These are phyloP conservation scores for Glaciozyma antarctica DNA, from an alignment of 768 basidiomycete genomes.

Conservation along the genomic window DNA sequence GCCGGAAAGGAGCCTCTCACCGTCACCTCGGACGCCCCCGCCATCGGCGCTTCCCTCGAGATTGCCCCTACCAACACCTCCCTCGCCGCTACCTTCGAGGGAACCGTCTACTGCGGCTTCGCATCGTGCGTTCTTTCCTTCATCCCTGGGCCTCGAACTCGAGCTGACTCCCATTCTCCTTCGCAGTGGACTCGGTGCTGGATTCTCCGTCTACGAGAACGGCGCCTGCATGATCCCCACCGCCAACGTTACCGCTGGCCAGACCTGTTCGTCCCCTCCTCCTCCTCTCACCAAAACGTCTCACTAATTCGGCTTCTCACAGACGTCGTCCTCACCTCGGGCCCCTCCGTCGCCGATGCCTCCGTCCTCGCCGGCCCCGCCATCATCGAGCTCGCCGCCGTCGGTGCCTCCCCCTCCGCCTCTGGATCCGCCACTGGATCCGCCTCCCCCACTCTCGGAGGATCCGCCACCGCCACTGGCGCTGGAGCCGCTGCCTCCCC, in stretches of 20 bases:
- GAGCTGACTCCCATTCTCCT: not conserved
- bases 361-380: conserved; percentile 20
- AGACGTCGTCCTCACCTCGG: conserved; percentile 17
- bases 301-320: not conserved
- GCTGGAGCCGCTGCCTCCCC: no score
- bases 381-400: conserved; percentile 4
- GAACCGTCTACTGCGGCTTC: conserved; percentile 24
- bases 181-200: conserved; percentile 13
- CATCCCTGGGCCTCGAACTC: no score
- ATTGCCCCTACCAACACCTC: conserved; percentile 26
- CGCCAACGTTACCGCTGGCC: conserved; percentile 1
- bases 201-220: conserved; percentile 17
- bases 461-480: no score
- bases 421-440: no score
- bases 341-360: conserved; percentile 12
- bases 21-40: conserved; percentile 36
- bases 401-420: no score
- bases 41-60: conserved; percentile 36
- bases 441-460: no score
- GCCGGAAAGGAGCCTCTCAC: conserved; percentile 47
- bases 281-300: no score
- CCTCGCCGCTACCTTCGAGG: not conserved
- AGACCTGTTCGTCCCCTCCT: not conserved
- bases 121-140: conserved; percentile 10
- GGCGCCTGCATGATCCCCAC: conserved; percentile 10